Evolutionary conservation across 75 land plant species (phyloP), one percentile per base, ranked within the genome.

Genomic region (Cunninghamia lanceolata): DNA sequence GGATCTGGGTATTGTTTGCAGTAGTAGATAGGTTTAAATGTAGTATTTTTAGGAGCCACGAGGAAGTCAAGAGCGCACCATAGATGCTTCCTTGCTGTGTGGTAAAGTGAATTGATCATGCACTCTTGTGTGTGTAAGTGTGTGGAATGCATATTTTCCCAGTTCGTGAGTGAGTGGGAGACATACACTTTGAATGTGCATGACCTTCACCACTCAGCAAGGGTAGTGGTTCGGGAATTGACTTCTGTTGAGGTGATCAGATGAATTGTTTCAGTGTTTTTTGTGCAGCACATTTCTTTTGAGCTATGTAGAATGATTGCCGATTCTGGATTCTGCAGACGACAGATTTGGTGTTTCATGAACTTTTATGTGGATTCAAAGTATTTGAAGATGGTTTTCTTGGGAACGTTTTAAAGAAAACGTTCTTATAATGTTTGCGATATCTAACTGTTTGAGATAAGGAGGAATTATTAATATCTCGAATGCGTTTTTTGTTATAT

Each of bases 51-150:
- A 42, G 73, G 50, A 86, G 45, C 43, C 79, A 86, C 84, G 87
- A 83, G 88, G 91, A 84, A 94, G 96, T 94, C 96, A 94, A 94
- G 96, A 94, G 91, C 96, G 96, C 92, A 94, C 96, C 96, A 90
- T 90, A 87, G 83, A 38, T 85, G 78, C 21, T 38, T 86, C 87
- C 90, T 83, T 86, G 88, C 85, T 54, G 66, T 66, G 54, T 63
- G 86, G 86, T 85, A 80, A 45, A 45, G 82, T 15, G 50, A 40
- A 80, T 50, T 14, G 25, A 50, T 85, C 54, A 32, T 83, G 47
- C 34, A 53, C 53, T 38, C n/a, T 32, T 6, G 53, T 52, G 68
- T 56, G 39, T 40, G 36, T 45, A n/a, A 53, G 54, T 80, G 52
- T 11, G 10, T 40, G n/a, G n/a, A n/a, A n/a, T n/a, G n/a, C n/a